Evolutionary conservation across 2,329 filamentous ascomycete species (phyloP).

Genomic region (Botrytis galanthina): DNA sequence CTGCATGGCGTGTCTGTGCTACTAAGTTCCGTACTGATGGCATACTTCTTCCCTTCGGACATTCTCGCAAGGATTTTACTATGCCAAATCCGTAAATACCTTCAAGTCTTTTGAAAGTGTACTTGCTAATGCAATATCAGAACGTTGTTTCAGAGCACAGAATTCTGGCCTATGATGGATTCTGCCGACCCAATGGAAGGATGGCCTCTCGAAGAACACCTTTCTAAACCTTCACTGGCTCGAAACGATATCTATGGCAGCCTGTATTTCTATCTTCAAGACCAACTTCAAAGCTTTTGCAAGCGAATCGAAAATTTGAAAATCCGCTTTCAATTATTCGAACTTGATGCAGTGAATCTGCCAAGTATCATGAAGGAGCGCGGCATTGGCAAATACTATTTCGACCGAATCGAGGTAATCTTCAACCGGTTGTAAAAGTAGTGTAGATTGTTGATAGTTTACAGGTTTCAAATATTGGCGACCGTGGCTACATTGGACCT

Average conservation of each 20-base stretch:
- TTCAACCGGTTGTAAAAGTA: no score
- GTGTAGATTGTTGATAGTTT: not conserved
- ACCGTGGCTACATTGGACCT: conserved; percentile 15
- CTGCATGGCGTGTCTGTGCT: conserved; percentile 34
- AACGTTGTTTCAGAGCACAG: conserved; percentile 38
- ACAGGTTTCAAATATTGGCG: conserved; percentile 18
- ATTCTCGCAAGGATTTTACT: conserved; percentile 36
- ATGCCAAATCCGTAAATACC: conserved; percentile 44
- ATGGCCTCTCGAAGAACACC: conserved; percentile 34
- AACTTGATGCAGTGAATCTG: conserved; percentile 8
- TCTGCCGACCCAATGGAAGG: conserved; percentile 40
- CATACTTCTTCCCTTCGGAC: conserved; percentile 44
- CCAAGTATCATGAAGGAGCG: not conserved
- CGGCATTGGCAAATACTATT: not conserved
- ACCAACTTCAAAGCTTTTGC: conserved; percentile 7
- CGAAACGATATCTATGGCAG: conserved; percentile 18
- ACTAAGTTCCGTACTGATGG: conserved; percentile 42
- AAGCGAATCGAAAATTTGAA: not conserved
- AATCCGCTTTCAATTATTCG: conserved; percentile 4
- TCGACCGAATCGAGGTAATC: conserved; percentile 19
- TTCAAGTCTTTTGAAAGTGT: not conserved
- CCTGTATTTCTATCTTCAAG: conserved; percentile 12
- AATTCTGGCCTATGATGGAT: conserved; percentile 42
- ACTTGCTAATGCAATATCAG: conserved; percentile 28
- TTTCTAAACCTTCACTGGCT: conserved; percentile 6